phyloP scores from a whole-genome alignment of 805 yeast genomes.

The Wickerhamiella vanderwaltii region DNA sequence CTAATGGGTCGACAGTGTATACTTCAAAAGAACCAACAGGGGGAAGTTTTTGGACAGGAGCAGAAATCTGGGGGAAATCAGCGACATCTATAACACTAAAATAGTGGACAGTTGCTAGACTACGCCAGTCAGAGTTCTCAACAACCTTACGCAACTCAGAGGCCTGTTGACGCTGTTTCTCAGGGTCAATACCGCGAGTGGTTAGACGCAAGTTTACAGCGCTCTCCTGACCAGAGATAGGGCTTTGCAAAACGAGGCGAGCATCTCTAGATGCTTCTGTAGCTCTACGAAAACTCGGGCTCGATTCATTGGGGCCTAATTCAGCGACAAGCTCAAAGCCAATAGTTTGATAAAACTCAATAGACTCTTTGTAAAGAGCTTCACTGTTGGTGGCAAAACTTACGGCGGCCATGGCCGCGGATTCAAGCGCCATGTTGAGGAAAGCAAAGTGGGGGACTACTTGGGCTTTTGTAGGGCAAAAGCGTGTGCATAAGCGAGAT shows the following conservation, averaged over 20 bases:
- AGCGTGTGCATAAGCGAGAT: conserved; percentile 9
- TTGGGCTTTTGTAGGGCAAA: conserved; percentile 2
- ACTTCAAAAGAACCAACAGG: conserved; percentile 65
- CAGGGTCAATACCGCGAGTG: conserved; percentile 20
- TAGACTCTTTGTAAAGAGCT: conserved; percentile 35
- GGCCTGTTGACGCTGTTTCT: conserved; percentile 18
- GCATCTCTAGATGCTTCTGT: conserved; percentile 23
- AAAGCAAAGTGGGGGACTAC: no score
- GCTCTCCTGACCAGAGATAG: conserved; percentile 19
- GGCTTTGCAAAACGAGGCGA: conserved; percentile 23
- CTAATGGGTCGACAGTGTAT: conserved; percentile 73
- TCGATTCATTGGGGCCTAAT: conserved; percentile 20
- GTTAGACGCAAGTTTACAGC: conserved; percentile 26
- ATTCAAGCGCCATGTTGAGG: conserved; percentile 5
- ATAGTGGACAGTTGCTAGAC: conserved; percentile 34
- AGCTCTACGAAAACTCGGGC: conserved; percentile 19
- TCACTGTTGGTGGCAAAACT: conserved; percentile 38
- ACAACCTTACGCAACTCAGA: conserved; percentile 16
- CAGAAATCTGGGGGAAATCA: conserved; percentile 29
- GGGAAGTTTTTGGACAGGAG: conserved; percentile 44
- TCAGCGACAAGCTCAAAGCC: conserved; percentile 32
- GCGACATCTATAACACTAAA: conserved; percentile 33
- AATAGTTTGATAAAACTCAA: conserved; percentile 44
- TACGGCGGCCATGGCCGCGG: conserved; percentile 27
- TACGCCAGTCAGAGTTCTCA: conserved; percentile 37